Evolutionary conservation across 1,139 yeast species (phyloP).

Genomic region (Sugiyamaella pinicola): DNA sequence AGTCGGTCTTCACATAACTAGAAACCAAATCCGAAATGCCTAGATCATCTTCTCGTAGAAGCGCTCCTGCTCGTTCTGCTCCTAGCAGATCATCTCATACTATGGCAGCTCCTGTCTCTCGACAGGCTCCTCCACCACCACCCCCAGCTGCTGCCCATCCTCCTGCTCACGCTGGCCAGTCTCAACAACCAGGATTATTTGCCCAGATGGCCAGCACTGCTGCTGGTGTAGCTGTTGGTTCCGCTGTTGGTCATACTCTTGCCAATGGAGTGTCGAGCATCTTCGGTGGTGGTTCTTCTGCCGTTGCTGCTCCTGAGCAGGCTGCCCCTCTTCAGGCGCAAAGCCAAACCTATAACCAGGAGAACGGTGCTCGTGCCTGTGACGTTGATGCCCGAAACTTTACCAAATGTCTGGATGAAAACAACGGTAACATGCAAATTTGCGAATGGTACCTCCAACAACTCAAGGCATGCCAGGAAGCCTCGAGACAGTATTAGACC

Average conservation of each 20-base stretch:
- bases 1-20: background rate
- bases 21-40: constrained; percentile 51
- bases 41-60: constrained; percentile 51
- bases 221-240: constrained; percentile 99
- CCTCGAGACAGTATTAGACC: constrained; percentile 71
- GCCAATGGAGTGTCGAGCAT: constrained; percentile 91
- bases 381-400: constrained; percentile 92
- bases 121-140: constrained; percentile 50
- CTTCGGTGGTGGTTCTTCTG: constrained; percentile 79
- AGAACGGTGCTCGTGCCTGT: constrained; percentile 60
- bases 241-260: constrained; percentile 92
- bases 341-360: constrained; percentile 27
- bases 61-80: constrained; percentile 50
- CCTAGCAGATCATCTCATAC: constrained; percentile 78
- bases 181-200: constrained; percentile 84
- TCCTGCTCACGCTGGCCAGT: constrained; percentile 46
- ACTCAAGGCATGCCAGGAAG: constrained; percentile 96
- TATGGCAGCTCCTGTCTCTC: constrained; percentile 61
- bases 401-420: constrained; percentile 92
- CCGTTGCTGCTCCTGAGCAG: constrained; percentile 48
- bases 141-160: constrained; percentile 43
- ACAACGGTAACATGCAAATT: constrained; percentile 92
- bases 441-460: constrained; percentile 97
- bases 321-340: constrained; percentile 32
- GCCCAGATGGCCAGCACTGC: constrained; percentile 99